Conservation (phyloP, 345 rosid species). For the Hirschfeldia incana region DNA sequence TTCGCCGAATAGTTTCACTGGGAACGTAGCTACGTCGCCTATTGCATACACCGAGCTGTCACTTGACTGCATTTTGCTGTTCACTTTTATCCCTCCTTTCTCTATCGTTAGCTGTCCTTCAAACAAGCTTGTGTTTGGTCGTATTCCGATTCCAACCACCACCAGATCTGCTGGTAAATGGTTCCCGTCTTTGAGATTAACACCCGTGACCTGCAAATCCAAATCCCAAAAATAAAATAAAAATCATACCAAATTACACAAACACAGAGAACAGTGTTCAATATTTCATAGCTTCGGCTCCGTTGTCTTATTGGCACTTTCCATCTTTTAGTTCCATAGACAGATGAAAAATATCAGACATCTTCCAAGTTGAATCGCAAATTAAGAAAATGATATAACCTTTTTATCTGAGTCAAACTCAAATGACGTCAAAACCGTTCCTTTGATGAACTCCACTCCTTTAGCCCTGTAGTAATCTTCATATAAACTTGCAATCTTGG, state of each 20-base stretch:
- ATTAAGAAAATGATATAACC: slow-evolving; percentile 41
- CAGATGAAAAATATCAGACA: slow-evolving; percentile 6
- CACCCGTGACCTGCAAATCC: slow-evolving; percentile 66
- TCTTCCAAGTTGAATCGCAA: not conserved
- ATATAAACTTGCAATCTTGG: slow-evolving; percentile 74
- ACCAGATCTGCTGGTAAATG: slow-evolving; percentile 76
- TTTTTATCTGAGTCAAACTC: slow-evolving; percentile 65
- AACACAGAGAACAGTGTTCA: not conserved
- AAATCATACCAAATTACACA: slow-evolving; percentile 7
- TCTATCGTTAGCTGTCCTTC: slow-evolving; percentile 89
- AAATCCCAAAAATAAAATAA: not conserved
- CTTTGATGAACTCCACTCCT: slow-evolving; percentile 84
- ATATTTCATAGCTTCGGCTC: not conserved
- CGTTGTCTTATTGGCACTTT: not conserved
- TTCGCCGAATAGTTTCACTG: slow-evolving; percentile 76
- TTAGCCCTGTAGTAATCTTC: slow-evolving; percentile 73
- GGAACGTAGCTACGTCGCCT: slow-evolving; percentile 92
- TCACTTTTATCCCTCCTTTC: slow-evolving; percentile 94
- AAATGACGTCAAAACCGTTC: slow-evolving; percentile 76
- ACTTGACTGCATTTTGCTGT: slow-evolving; percentile 80
- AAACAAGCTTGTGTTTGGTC: slow-evolving; percentile 89
- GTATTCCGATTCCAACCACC: slow-evolving; percentile 90
- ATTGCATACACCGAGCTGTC: slow-evolving; percentile 81
- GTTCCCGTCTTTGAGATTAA: slow-evolving; percentile 79
- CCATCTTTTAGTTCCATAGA: slow-evolving; percentile 1